Evolutionary conservation across 305 asterid genomes (phyloP).

Genomic region (Solanum chacoense): DNA sequence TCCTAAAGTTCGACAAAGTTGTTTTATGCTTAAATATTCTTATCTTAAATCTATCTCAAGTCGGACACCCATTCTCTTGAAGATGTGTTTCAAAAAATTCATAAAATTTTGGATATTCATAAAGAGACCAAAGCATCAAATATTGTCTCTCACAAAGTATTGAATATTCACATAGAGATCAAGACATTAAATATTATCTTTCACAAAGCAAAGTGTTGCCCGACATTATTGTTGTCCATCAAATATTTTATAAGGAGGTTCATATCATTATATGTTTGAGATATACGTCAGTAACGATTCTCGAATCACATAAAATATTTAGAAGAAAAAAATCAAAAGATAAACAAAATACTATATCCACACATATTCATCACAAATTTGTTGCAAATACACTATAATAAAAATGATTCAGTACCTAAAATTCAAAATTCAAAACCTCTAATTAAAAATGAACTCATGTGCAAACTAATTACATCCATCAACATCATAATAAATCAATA

Average conservation of each 20-base stretch:
- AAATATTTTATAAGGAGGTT: neutral
- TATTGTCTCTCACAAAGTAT: neutral
- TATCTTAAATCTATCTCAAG: neutral
- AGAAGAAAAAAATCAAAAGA: no score
- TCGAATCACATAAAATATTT: neutral
- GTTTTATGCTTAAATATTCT: no score
- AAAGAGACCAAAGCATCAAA: neutral
- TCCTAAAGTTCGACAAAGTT: neutral
- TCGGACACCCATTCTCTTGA: neutral
- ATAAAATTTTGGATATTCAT: neutral
- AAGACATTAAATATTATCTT: neutral
- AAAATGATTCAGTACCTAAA: neutral
- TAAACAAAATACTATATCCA: neutral
- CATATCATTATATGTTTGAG: neutral
- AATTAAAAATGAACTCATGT: rapidly evolving
- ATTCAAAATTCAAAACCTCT: rapidly evolving
- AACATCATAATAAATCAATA: neutral
- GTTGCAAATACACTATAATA: rapidly evolving
- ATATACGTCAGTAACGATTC: rapidly evolving
- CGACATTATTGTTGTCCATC: neutral
- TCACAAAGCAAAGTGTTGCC: neutral
- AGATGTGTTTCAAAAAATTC: neutral
- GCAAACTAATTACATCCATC: neutral
- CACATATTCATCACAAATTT: neutral
- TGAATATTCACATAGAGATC: neutral